Base-by-base conservation (phyloP, 2,329 filamentous ascomycete species). In the Clonostachys rhizophaga region DNA sequence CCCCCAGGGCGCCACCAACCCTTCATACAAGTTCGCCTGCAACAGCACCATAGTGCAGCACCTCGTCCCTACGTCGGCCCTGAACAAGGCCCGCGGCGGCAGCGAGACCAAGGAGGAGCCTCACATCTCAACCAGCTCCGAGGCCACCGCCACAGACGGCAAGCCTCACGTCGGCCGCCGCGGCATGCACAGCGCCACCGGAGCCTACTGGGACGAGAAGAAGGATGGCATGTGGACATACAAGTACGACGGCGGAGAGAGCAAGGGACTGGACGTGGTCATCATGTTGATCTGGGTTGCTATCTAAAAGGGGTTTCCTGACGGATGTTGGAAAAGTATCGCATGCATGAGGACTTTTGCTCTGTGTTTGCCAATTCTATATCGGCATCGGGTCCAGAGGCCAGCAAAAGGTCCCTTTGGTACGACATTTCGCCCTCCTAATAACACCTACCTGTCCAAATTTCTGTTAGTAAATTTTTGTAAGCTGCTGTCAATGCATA, bases 21-120 rank as follows among this genome's bases (percentile, higher is more conserved):
- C 88, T 6, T 68, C 74, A 14, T 96, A 85, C 81, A 97, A 97
- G 71, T 97, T 92, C 72, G 89, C 91, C 57, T 91, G 95, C 72
- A 97, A 96, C 78, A 95, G 89, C 75, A 97, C 92, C 55, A 96
- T 97, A 63, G 95, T 97, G 57, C 92, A 99, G 75, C 92, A 97
- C 73, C 76, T 92, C 34, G 81, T 86, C 17, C 81, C 86, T 47
- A 85, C 81, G 12, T 79, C 81, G 33, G 72, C 80, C 47, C 71
- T 83, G 44, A 85, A 81, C 70, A 83, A 81, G 68, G 64, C 80
- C 51, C 74, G 75, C 55, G 64, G 66, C 48, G 72, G 79, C 52
- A 74, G 69, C 56, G 68, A 76, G 58, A 64, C 65, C 52, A 67
- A 70, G 51, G 72, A 75, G 51, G 68, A 77, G 56, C 72, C 78